Conservation (phyloP, 352 stramenopile species). For the Halophytophthora batemanensis region DNA sequence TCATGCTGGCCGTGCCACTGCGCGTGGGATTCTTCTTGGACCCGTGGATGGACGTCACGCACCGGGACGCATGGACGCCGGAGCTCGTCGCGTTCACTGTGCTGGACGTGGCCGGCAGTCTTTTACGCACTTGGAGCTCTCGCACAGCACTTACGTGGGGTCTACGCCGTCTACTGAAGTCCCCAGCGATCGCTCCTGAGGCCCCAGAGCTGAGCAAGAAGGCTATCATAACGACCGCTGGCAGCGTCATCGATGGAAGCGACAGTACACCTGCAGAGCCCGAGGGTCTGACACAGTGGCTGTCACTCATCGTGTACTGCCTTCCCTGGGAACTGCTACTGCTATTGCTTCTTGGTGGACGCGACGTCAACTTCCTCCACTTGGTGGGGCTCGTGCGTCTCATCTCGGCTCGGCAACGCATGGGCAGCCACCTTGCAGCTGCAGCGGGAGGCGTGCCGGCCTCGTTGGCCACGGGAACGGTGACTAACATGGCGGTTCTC, state of each 20-base stretch:
- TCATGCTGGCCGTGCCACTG: conserved; percentile 34
- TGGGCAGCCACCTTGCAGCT: conserved; percentile 14
- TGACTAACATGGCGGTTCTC: conserved; percentile 39
- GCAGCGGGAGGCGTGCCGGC: conserved; percentile 19
- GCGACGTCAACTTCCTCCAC: conserved; percentile 48
- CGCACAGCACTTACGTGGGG: conserved; percentile 11
- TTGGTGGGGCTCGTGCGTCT: conserved; percentile 31
- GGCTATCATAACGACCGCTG: background rate
- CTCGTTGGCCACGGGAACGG: conserved; percentile 20
- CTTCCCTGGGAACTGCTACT: conserved; percentile 42
- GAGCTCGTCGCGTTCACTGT: conserved; percentile 25
- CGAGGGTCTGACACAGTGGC: conserved; percentile 12
- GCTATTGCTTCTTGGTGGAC: conserved; percentile 6
- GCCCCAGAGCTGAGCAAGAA: conserved; percentile 1
- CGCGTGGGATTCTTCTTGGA: conserved; percentile 49
- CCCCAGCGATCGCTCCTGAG: conserved; percentile 11
- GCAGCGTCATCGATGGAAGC: conserved; percentile 8
- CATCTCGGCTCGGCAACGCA: conserved; percentile 5
- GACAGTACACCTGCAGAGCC: conserved; percentile 4
- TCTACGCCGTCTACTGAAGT: conserved; percentile 6
- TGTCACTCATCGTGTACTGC: conserved; percentile 21
- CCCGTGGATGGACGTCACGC: conserved; percentile 14
- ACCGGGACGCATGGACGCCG: conserved; percentile 16
- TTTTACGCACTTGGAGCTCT: conserved; percentile 27
- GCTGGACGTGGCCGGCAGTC: conserved; percentile 26